Percentiles rank a stretch among this genome's conserved stretches.
These are phyloP conservation scores for Biscogniauxia marginata DNA, from an alignment of 2,329 filamentous ascomycete species.

Conservation along the genomic window DNA sequence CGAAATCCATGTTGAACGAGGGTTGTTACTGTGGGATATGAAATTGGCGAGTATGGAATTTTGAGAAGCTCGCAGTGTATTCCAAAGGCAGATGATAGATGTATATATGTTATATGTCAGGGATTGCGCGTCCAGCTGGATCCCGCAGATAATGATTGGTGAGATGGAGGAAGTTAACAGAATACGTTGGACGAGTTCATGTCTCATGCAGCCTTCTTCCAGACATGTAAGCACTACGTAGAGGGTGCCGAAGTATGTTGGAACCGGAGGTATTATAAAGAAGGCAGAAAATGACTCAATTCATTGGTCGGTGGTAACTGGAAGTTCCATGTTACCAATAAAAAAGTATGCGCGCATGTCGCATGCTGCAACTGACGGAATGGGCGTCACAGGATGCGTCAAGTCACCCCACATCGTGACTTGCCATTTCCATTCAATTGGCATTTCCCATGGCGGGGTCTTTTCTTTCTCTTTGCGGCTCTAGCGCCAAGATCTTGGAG, in stretches of 20 bases:
- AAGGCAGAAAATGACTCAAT: conserved; percentile 23
- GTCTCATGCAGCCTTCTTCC: not conserved
- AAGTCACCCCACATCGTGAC: conserved; percentile 15
- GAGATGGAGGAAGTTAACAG: not conserved
- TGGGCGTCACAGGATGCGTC: conserved; percentile 15
- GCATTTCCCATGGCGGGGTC: not conserved
- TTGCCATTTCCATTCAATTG: too few relatives aligned
- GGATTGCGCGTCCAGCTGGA: too few relatives aligned
- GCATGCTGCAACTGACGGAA: conserved; percentile 3
- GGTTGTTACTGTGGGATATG: too few relatives aligned
- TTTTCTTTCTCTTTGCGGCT: not conserved
- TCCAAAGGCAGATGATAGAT: too few relatives aligned
- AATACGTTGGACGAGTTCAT: not conserved
- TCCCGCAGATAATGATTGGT: not conserved
- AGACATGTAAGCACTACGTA: not conserved
- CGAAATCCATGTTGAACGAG: conserved; percentile 57
- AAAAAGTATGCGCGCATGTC: not conserved
- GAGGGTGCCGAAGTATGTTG: not conserved
- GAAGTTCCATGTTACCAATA: not conserved
- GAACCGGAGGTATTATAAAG: conserved; percentile 8
- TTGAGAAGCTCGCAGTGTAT: too few relatives aligned
- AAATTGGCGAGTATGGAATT: too few relatives aligned
- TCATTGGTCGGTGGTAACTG: conserved; percentile 19
- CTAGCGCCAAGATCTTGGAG: not conserved
- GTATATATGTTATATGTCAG: too few relatives aligned